These are phyloP conservation scores for Xylaria grammica DNA, from an alignment of 495 filamentous ascomycete species.

Conservation along the genomic window DNA sequence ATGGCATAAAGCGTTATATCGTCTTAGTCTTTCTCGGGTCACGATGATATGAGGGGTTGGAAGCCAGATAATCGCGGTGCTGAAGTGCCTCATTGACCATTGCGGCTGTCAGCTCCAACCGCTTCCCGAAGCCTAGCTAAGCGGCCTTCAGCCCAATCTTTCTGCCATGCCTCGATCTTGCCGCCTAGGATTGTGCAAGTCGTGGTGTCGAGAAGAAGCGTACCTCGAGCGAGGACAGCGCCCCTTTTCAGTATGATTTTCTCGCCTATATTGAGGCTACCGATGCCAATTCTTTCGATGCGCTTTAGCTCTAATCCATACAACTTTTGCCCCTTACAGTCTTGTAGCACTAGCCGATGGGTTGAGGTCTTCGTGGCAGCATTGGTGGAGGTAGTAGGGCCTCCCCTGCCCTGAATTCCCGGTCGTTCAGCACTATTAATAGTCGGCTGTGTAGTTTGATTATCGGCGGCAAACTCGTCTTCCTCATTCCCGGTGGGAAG, in stretches of 20 bases:
- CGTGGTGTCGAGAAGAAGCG: slow-evolving; percentile 73
- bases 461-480: slow-evolving; percentile 26
- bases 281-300: slow-evolving; percentile 67
- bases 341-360: slow-evolving; percentile 83
- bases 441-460: slow-evolving; percentile 18
- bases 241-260: slow-evolving; percentile 76
- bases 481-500: slow-evolving; percentile 54
- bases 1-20: neutral
- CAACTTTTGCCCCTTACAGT: slow-evolving; percentile 70
- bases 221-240: slow-evolving; percentile 70
- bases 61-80: neutral
- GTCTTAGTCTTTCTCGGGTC: neutral
- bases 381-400: slow-evolving; percentile 9
- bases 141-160: slow-evolving; percentile 73
- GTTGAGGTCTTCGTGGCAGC: slow-evolving; percentile 57
- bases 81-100: neutral
- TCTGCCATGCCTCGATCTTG: slow-evolving; percentile 82
- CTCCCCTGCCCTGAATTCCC: slow-evolving; percentile 8
- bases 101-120: slow-evolving; percentile 47
- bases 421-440: slow-evolving; percentile 2
- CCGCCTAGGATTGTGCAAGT: slow-evolving; percentile 75
- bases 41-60: neutral
- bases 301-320: slow-evolving; percentile 75
- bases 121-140: slow-evolving; percentile 70
- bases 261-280: slow-evolving; percentile 73